phyloP scores from a whole-genome alignment of 31 red algal genomes.

The Porphyra umbilicalis region DNA sequence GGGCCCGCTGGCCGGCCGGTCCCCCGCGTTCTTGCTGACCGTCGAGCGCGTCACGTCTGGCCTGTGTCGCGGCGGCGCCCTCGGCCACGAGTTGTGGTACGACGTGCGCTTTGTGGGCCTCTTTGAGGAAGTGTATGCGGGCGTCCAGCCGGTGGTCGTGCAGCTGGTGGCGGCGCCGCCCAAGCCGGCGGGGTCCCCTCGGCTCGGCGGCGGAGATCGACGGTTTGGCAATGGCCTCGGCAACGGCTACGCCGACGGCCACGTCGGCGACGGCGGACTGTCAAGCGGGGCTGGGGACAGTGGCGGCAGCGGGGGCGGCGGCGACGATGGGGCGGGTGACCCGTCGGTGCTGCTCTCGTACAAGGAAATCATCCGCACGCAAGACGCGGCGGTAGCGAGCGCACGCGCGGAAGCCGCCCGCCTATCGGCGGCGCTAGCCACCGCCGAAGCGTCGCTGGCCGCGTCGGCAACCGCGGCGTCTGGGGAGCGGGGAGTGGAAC shows the following conservation, averaged over 20 bases:
- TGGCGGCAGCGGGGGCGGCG: slow-evolving; percentile 2
- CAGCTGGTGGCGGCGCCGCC: slow-evolving; percentile 27
- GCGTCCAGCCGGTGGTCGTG: slow-evolving; percentile 34
- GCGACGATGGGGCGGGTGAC: background rate
- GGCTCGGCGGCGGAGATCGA: no score
- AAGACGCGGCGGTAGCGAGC: slow-evolving; percentile 44
- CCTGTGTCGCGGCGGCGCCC: slow-evolving; percentile 12
- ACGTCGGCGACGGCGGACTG: background rate
- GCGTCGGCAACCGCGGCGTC: slow-evolving; percentile 5
- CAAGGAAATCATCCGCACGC: slow-evolving; percentile 82
- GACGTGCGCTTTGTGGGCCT: slow-evolving; percentile 14
- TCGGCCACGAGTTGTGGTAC: slow-evolving; percentile 76
- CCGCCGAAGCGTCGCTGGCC: slow-evolving; percentile 37
- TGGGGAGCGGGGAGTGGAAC: slow-evolving; percentile 2
- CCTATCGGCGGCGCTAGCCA: slow-evolving; percentile 29
- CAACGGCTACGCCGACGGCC: slow-evolving; percentile 12
- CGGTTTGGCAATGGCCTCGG: background rate
- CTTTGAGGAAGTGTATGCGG: slow-evolving; percentile 51
- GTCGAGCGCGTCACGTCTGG: slow-evolving; percentile 5
- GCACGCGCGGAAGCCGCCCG: slow-evolving; percentile 28
- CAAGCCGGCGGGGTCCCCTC: background rate
- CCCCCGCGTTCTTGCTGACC: background rate
- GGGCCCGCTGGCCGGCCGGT: background rate
- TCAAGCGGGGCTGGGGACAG: background rate
- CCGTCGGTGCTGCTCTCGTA: slow-evolving; percentile 51